These are phyloP conservation scores for Olyra latifolia DNA, from an alignment of 176 grass and related monocot species.

Conservation along the genomic window DNA sequence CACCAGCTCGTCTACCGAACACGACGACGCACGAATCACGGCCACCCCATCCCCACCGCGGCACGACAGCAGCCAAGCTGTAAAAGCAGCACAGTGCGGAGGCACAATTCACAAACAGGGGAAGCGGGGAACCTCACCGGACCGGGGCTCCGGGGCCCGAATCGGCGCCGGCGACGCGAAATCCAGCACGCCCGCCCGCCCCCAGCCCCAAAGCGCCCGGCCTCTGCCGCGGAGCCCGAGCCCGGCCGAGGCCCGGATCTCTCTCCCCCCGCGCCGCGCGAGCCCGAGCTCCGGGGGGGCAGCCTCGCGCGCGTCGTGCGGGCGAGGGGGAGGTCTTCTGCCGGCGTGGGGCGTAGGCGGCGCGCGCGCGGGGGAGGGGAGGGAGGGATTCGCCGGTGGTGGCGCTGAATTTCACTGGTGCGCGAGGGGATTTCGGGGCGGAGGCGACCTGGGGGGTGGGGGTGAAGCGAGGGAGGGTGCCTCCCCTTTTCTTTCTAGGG, in stretches of 20 bases:
- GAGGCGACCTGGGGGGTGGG: background rate
- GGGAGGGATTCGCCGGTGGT: background rate
- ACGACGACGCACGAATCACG: background rate
- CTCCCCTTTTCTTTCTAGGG: background rate
- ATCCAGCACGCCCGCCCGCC: slow-evolving; percentile 34
- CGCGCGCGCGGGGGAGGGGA: background rate
- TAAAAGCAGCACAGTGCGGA: background rate
- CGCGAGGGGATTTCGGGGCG: slow-evolving; percentile 45
- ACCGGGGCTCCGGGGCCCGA: slow-evolving; percentile 27
- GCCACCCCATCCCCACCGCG: background rate
- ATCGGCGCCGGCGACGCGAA: slow-evolving; percentile 40
- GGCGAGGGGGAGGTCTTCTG: background rate
- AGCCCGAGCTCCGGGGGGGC: background rate
- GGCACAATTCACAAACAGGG: background rate
- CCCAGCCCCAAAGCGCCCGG: background rate
- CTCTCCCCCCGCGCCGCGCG: slow-evolving; percentile 11
- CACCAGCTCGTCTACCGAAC: background rate
- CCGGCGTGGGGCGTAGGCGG: background rate
- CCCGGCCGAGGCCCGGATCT: slow-evolving; percentile 51
- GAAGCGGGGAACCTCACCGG: slow-evolving; percentile 8
- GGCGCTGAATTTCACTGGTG: slow-evolving; percentile 29
- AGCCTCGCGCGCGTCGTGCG: background rate
- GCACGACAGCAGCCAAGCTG: background rate
- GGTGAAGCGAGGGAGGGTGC: background rate
- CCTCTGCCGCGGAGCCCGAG: slow-evolving; percentile 15